phyloP scores from a whole-genome alignment of 176 grass and related monocot genomes.

The Lolium multiflorum region DNA sequence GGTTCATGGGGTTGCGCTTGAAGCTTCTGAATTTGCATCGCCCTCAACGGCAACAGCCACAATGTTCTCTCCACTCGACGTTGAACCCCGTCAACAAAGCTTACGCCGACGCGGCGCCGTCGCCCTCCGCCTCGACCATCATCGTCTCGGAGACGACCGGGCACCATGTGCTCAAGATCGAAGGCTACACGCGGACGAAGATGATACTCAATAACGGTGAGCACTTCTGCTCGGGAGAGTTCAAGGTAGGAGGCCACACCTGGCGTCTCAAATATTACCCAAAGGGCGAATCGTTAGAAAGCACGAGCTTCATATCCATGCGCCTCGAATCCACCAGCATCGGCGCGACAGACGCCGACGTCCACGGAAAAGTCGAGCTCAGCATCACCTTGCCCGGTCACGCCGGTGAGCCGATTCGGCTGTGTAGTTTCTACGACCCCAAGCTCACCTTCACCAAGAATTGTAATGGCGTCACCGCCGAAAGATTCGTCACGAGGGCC shows the following conservation, averaged over 20 bases:
- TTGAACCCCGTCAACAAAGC: neutral
- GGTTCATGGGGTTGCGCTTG: neutral
- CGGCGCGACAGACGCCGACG: neutral
- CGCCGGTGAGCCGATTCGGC: neutral
- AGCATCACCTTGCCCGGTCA: neutral
- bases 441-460: neutral
- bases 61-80: neutral
- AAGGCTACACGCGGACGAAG: conserved; percentile 37
- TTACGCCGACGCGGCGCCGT: neutral
- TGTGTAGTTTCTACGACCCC: neutral
- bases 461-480: neutral
- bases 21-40: neutral
- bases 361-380: neutral
- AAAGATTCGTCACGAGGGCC: neutral
- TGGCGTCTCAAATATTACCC: conserved; percentile 28
- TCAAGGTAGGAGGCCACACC: neutral
- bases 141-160: neutral
- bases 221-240: neutral
- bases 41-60: neutral
- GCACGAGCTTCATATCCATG: neutral
- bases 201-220: neutral
- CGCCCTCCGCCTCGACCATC: neutral
- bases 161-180: conserved; percentile 15
- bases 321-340: neutral
- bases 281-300: neutral